These are phyloP conservation scores for Coniosporium apollinis DNA, from an alignment of 495 filamentous ascomycete genomes.

Conservation along the genomic window DNA sequence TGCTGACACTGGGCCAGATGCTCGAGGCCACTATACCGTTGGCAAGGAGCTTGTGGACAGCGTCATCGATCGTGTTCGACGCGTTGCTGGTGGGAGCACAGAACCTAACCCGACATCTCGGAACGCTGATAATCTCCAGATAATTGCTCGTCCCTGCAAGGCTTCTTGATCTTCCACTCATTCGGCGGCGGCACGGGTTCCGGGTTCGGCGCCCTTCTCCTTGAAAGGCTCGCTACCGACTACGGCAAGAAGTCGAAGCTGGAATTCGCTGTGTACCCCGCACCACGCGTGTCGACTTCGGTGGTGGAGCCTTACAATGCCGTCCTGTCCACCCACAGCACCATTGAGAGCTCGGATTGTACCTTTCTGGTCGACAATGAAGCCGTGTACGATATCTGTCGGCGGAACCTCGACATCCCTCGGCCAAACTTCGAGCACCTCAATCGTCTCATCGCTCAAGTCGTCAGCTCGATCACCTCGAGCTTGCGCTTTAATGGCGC, in stretches of 20 bases:
- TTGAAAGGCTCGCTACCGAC: conserved; percentile 75
- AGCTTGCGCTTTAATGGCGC: conserved; percentile 82
- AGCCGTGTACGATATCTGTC: conserved; percentile 85
- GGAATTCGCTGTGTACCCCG: conserved; percentile 80
- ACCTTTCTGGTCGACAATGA: conserved; percentile 90
- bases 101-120: background rate
- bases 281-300: conserved; percentile 68
- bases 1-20: conserved; percentile 33
- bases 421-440: conserved; percentile 76
- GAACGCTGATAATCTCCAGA: conserved; percentile 31
- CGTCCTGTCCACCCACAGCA: conserved; percentile 80
- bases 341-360: conserved; percentile 84
- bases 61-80: conserved; percentile 71
- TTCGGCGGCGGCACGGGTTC: conserved; percentile 88
- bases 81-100: conserved; percentile 46
- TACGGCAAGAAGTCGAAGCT: conserved; percentile 94
- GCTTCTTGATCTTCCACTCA: conserved; percentile 87
- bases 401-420: conserved; percentile 73
- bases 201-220: conserved; percentile 72
- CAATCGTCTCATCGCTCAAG: conserved; percentile 77
- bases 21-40: conserved; percentile 83
- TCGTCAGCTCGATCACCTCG: conserved; percentile 76
- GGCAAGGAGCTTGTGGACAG: conserved; percentile 80
- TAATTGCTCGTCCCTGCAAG: conserved; percentile 81
- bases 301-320: conserved; percentile 92